These are phyloP conservation scores for Candida suzukii DNA, from an alignment of 805 yeast genomes.

Conservation along the genomic window DNA sequence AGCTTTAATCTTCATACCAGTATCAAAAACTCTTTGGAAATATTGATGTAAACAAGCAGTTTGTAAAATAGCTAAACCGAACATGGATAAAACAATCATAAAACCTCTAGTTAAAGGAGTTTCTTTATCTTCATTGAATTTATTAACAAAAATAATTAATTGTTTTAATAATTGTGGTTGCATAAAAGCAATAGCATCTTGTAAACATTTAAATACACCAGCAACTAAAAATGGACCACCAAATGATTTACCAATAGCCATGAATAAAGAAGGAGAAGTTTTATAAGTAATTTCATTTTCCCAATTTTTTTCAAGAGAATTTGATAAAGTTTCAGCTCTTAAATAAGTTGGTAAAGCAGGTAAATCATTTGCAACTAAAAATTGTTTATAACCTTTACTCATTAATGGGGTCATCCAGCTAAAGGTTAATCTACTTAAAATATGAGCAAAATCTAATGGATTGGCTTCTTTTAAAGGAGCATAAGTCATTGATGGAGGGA, in stretches of 20 bases:
- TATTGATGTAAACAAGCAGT: constrained; percentile 74
- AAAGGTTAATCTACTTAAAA: constrained; percentile 47
- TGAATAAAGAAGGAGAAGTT: constrained; percentile 21
- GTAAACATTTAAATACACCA: constrained; percentile 62
- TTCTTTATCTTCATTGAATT: constrained; percentile 35
- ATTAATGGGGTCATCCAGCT: constrained; percentile 57
- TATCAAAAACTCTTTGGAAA: constrained; percentile 64
- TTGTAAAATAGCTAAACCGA: constrained; percentile 66
- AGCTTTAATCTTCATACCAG: constrained; percentile 71
- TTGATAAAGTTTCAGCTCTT: constrained; percentile 45
- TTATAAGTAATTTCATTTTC: constrained; percentile 33
- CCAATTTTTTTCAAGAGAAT: constrained; percentile 56
- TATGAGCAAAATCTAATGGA: constrained; percentile 40
- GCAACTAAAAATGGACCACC: constrained; percentile 67
- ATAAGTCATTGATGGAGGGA: constrained; percentile 23
- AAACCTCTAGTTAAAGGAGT: constrained; percentile 68
- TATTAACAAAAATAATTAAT: constrained; percentile 56
- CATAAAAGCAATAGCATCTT: constrained; percentile 76
- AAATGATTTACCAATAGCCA: constrained; percentile 61
- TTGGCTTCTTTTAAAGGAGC: constrained; percentile 30
- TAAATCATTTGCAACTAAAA: constrained; percentile 49
- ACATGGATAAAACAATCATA: constrained; percentile 71
- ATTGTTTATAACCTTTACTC: constrained; percentile 42
- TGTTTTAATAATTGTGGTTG: constrained; percentile 78
- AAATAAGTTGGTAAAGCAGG: constrained; percentile 71